phyloP scores from a whole-genome alignment of 495 filamentous ascomycete genomes.

The Podospora pseudopauciseta region DNA sequence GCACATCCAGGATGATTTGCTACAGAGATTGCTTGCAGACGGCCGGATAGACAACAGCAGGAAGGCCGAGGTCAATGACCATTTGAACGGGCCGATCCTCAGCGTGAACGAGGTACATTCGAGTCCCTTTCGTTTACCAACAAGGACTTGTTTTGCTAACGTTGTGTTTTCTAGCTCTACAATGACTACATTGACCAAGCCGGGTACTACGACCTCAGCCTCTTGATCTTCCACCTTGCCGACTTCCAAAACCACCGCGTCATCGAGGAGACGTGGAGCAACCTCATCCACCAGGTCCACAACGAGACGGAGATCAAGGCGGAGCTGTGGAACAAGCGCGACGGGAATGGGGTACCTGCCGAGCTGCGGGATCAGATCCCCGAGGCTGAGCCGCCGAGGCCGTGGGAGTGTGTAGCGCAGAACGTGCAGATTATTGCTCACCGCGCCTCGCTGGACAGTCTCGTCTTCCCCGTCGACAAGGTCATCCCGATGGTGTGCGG shows the following conservation, averaged over 20 bases:
- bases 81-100: slow-evolving; percentile 71
- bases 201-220: slow-evolving; percentile 85
- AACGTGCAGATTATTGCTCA: slow-evolving; percentile 72
- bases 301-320: slow-evolving; percentile 52
- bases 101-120: slow-evolving; percentile 66
- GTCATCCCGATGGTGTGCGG: slow-evolving; percentile 69
- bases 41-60: slow-evolving; percentile 58
- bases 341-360: background rate
- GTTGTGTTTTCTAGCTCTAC: slow-evolving; percentile 63
- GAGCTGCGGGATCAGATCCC: background rate
- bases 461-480: slow-evolving; percentile 65
- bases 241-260: slow-evolving; percentile 81
- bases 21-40: slow-evolving; percentile 75
- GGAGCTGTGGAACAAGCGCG: slow-evolving; percentile 33
- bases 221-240: slow-evolving; percentile 82
- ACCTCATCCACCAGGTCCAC: slow-evolving; percentile 69
- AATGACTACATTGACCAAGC: slow-evolving; percentile 86
- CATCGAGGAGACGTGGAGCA: slow-evolving; percentile 79
- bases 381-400: slow-evolving; percentile 41
- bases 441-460: slow-evolving; percentile 65
- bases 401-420: slow-evolving; percentile 75
- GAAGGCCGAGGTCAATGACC: slow-evolving; percentile 55
- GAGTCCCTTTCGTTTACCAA: background rate
- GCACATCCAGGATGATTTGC: slow-evolving; percentile 88
- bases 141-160: slow-evolving; percentile 21